These are phyloP conservation scores for Polytrichum commune DNA, from an alignment of 225 moss, liverwort and hornwort genomes.

Conservation along the genomic window DNA sequence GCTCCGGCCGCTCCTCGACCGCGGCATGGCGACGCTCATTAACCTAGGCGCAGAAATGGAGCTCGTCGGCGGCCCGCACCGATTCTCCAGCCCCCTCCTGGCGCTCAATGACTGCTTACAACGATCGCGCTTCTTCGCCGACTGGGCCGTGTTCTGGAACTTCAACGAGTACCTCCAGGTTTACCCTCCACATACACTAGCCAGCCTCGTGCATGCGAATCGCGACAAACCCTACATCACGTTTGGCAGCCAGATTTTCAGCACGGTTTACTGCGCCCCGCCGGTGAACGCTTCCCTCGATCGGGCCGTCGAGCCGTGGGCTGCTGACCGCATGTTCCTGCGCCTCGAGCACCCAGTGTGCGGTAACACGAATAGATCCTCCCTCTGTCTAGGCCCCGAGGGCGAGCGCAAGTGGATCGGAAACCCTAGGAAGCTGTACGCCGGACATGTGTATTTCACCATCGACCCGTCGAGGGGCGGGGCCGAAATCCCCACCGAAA, in stretches of 20 bases:
- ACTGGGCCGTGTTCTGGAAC: constrained; percentile 65
- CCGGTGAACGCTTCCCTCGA: not conserved
- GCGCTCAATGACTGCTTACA: constrained; percentile 69
- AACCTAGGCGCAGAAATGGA: constrained; percentile 25
- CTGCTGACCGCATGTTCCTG: constrained; percentile 58
- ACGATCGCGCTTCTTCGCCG: constrained; percentile 49
- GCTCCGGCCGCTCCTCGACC: constrained; percentile 52
- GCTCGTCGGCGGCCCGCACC: constrained; percentile 24
- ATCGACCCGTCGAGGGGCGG: constrained; percentile 47
- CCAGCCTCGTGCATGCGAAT: constrained; percentile 25
- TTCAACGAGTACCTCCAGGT: constrained; percentile 63
- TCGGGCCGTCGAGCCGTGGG: constrained; percentile 29
- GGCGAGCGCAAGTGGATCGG: constrained; percentile 51
- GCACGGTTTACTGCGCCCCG: constrained; percentile 45
- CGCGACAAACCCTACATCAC: constrained; percentile 41
- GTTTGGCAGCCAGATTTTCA: constrained; percentile 55
- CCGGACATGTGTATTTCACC: constrained; percentile 35
- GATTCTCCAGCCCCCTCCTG: constrained; percentile 43
- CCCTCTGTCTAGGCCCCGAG: constrained; percentile 36
- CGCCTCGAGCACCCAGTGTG: constrained; percentile 38
- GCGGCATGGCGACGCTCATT: constrained; percentile 41
- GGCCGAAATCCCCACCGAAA: constrained; percentile 28
- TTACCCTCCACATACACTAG: constrained; percentile 26
- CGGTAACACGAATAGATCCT: constrained; percentile 12
- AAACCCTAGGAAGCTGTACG: constrained; percentile 51